Evolutionary conservation across 1,284 basidiomycete genomes (phyloP).

Genomic region (Sparassis latifolia): DNA sequence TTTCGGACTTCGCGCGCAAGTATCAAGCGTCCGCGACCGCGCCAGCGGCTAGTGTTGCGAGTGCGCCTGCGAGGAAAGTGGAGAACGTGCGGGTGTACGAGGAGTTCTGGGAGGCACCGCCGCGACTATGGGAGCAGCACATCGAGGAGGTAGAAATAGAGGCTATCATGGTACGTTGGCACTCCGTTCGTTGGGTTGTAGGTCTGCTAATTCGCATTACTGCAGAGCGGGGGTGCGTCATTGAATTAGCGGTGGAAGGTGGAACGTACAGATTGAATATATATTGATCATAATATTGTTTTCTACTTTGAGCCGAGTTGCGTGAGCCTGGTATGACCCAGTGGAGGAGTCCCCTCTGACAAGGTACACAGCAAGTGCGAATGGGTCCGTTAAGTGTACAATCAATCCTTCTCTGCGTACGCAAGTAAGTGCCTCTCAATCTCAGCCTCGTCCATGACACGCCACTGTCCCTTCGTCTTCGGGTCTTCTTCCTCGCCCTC

Average conservation of each 20-base stretch:
- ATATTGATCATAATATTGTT: neutral
- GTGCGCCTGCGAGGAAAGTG: constrained; percentile 20
- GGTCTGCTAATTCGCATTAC: neutral
- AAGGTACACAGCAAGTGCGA: no score
- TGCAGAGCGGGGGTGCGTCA: constrained; percentile 70
- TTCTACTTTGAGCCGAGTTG: no score
- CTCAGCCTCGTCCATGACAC: constrained; percentile 80
- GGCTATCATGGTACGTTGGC: constrained; percentile 62
- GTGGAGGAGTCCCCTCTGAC: no score
- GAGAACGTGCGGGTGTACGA: constrained; percentile 36
- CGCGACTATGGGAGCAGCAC: constrained; percentile 56
- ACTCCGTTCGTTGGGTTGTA: no score
- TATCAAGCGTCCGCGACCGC: constrained; percentile 25
- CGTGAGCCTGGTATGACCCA: no score
- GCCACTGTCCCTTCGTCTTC: constrained; percentile 71
- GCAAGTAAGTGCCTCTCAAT: constrained; percentile 82
- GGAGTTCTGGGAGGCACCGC: constrained; percentile 79
- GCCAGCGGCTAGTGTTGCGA: constrained; percentile 6
- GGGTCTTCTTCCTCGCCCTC: constrained; percentile 58
- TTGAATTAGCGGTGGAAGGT: constrained; percentile 25
- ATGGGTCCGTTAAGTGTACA: neutral
- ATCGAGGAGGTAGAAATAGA: constrained; percentile 72
- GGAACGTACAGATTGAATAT: neutral
- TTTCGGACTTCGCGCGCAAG: constrained; percentile 53
- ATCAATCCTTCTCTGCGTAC: constrained; percentile 89